Base-by-base conservation (phyloP, 352 stramenopile genomes). In the Blastocystis sp. region DNA sequence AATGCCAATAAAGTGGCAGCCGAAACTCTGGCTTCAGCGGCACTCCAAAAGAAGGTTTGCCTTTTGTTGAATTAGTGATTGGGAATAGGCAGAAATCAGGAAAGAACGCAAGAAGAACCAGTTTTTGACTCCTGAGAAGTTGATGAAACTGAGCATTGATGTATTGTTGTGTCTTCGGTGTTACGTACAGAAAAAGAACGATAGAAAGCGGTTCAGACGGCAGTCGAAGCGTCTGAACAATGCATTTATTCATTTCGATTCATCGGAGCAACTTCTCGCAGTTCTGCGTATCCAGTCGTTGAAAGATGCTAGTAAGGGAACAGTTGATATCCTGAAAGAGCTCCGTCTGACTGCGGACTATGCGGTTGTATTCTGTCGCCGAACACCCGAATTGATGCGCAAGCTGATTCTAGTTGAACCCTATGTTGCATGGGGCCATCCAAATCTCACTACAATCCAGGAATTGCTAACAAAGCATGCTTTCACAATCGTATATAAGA, bases 401-500 rank as follows among this genome's bases (percentile, higher is more conserved):
- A 42, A 86, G 4, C 42, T 86, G 52, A 77, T 86, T 86, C 42
- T 86, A 32, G 75, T 75, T 27, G 37, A 86, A 39, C 75, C 75
- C 24, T 86, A 73, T 58, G 32, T 86, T 14, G 75, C 75, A 2
- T 86, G 75, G 75, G 75, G 75, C 42, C 21, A 24, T 58, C 75
- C 75, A 29, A 69, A 66, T 24, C 37, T 24, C 7, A 75, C 24
- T 3, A 42, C 35, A 27, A 77, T 86, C 35, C 52, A 86, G 32
- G 61, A 75, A 43, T 51, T 86, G 42, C 61, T 86, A 7, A 52
- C 57, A 29, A 86, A 86, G 61, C 57, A 35, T 42, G 46, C 75
- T 24, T 77, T 57, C 39, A 46, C 75, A 37, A 86, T 86, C 21
- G 74, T 85, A 77, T 24, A 56, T 21, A 11, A 11, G 4, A 57